Conservation (phyloP, 73 alveolate genomes). For the Paramecium pentaurelia region DNA sequence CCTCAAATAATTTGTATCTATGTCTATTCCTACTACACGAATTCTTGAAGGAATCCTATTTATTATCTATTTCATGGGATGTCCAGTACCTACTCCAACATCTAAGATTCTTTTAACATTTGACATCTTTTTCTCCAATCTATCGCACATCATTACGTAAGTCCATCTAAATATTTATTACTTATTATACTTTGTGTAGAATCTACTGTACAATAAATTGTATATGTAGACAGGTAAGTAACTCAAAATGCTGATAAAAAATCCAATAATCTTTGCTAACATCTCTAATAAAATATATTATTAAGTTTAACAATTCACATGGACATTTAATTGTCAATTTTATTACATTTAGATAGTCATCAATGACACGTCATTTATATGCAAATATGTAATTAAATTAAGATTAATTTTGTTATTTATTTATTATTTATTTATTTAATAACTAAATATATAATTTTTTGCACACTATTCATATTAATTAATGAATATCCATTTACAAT, state of each 20-base stretch:
- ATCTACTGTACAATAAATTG: slow-evolving; percentile 27
- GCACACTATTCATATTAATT: neutral
- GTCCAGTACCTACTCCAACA: slow-evolving; percentile 63
- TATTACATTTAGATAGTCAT: neutral
- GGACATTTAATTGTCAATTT: neutral
- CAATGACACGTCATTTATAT: neutral
- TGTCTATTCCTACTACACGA: slow-evolving; percentile 49
- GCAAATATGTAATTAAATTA: neutral
- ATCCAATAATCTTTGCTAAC: neutral
- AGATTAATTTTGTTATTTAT: neutral
- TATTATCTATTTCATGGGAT: slow-evolving; percentile 48
- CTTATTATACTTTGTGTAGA: neutral
- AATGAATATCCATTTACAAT: neutral
- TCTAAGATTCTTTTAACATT: slow-evolving; percentile 38
- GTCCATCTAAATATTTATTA: slow-evolving; percentile 36
- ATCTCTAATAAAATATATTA: neutral
- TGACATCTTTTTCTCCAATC: slow-evolving; percentile 30
- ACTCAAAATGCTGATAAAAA: neutral
- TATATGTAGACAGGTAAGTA: slow-evolving; percentile 58
- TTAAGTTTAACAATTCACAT: neutral
- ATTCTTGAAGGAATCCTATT: slow-evolving; percentile 43
- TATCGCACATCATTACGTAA: slow-evolving; percentile 45
- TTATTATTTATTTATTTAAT: neutral
- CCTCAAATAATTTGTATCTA: slow-evolving; percentile 55
- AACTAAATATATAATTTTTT: too few species aligned